phyloP scores from a whole-genome alignment of 1,139 yeast genomes.

The Geotrichum citri-aurantii region DNA sequence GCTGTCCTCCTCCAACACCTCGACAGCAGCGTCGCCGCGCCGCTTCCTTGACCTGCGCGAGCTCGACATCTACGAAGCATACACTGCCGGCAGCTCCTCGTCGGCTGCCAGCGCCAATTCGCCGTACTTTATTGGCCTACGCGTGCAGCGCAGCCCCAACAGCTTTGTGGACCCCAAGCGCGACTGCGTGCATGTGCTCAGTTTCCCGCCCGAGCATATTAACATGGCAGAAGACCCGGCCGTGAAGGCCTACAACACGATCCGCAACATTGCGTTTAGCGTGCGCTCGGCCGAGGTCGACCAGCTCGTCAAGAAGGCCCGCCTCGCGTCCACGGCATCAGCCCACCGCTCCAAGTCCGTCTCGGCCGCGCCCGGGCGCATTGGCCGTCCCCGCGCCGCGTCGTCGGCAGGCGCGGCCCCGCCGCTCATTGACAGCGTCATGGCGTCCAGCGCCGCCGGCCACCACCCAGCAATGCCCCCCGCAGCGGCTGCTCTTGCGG shows the following conservation, averaged over 20 bases:
- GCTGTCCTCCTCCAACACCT: not conserved
- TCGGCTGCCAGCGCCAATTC: not conserved
- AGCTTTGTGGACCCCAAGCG: not conserved
- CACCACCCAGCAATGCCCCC: not conserved
- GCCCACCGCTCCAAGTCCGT: not conserved
- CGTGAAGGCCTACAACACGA: not conserved
- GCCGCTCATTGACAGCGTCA: not conserved
- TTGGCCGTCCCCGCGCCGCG: not conserved
- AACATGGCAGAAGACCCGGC: not conserved
- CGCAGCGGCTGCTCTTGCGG: not conserved
- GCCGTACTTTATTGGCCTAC: not conserved
- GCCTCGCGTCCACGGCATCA: not conserved
- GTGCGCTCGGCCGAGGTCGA: not conserved
- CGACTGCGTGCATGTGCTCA: not conserved
- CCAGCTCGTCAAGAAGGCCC: not conserved
- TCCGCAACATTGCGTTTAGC: not conserved
- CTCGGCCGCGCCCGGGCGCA: not conserved
- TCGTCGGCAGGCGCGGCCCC: not conserved
- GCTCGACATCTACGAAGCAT: not conserved
- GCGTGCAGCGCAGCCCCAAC: not conserved
- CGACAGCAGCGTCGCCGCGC: not conserved
- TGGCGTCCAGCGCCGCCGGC: not conserved
- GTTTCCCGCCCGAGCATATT: not conserved
- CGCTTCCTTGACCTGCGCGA: not conserved
- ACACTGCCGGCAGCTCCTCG: not conserved